Evolutionary conservation across 75 land plant species (phyloP).

Genomic region (Pseudotsuga menziesii): DNA sequence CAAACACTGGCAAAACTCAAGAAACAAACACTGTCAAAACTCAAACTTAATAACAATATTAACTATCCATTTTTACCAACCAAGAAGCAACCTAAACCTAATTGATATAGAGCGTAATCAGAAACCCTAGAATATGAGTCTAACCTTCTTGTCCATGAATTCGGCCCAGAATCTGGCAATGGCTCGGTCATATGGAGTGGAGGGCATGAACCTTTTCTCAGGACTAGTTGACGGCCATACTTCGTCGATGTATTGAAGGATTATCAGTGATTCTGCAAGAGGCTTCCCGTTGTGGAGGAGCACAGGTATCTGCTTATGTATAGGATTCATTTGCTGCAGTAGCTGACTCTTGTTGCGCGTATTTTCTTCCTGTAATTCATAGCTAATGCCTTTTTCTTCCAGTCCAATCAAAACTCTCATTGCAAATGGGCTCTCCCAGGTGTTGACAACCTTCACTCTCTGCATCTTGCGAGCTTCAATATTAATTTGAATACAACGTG

Average conservation of each 20-base stretch:
- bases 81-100: too few species aligned
- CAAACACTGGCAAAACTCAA: too few species aligned
- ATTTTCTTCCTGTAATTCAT: conserved; percentile 3
- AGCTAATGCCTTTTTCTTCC: conserved; percentile 11
- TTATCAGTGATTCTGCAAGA: conserved; percentile 18
- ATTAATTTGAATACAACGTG: too few species aligned
- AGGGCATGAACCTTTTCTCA: neutral
- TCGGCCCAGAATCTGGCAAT: conserved; percentile 5
- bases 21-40: too few species aligned
- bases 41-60: too few species aligned
- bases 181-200: neutral
- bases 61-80: too few species aligned
- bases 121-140: too few species aligned
- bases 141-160: neutral
- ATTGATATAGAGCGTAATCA: too few species aligned
- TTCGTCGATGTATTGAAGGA: conserved; percentile 26
- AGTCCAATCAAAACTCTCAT: conserved; percentile 12
- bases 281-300: conserved; percentile 19
- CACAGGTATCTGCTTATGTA: conserved; percentile 18
- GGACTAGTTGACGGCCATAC: neutral
- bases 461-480: too few species aligned
- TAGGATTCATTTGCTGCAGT: conserved; percentile 8
- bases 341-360: conserved; percentile 10
- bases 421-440: conserved; percentile 19
- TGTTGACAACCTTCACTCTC: conserved; percentile 12